A percentile compares a stretch with the other conserved stretches of the same genome.
phyloP scores from a whole-genome alignment of 495 filamentous ascomycete genomes.

The Penicillium antarcticum region DNA sequence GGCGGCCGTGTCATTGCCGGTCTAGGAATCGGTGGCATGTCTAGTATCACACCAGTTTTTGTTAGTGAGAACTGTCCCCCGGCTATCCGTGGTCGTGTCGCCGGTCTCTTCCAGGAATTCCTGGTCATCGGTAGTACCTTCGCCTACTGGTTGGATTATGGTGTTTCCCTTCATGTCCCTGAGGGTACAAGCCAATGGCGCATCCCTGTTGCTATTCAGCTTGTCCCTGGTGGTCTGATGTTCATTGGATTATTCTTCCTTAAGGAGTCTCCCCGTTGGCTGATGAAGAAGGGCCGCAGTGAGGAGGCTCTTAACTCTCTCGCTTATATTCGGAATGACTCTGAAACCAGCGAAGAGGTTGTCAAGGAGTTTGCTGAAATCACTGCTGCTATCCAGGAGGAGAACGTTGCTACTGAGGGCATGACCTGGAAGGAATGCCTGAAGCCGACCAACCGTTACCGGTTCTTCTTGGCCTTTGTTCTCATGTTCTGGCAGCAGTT shows the following conservation, averaged over 20 bases:
- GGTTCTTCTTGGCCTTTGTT: conserved; percentile 40
- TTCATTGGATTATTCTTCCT: conserved; percentile 48
- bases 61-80: conserved; percentile 45
- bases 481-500: conserved; percentile 56
- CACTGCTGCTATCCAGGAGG: conserved; percentile 30
- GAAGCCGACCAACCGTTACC: conserved; percentile 37
- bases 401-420: conserved; percentile 39
- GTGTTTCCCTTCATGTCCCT: conserved; percentile 42
- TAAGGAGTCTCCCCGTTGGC: conserved; percentile 56
- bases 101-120: conserved; percentile 32
- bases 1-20: conserved; percentile 42
- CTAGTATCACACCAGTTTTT: conserved; percentile 48
- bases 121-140: conserved; percentile 30
- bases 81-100: conserved; percentile 42
- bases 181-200: conserved; percentile 48
- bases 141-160: conserved; percentile 51
- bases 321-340: conserved; percentile 42
- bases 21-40: conserved; percentile 43
- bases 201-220: conserved; percentile 51
- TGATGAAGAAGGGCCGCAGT: conserved; percentile 42
- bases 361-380: conserved; percentile 66
- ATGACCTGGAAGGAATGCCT: conserved; percentile 39
- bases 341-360: conserved; percentile 32
- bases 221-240: conserved; percentile 50
- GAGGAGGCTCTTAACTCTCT: conserved; percentile 45